Evolutionary conservation across 73 alveolate genomes (phyloP), one percentile per base, ranked within the genome.

Genomic region (Paramecium biaurelia): DNA sequence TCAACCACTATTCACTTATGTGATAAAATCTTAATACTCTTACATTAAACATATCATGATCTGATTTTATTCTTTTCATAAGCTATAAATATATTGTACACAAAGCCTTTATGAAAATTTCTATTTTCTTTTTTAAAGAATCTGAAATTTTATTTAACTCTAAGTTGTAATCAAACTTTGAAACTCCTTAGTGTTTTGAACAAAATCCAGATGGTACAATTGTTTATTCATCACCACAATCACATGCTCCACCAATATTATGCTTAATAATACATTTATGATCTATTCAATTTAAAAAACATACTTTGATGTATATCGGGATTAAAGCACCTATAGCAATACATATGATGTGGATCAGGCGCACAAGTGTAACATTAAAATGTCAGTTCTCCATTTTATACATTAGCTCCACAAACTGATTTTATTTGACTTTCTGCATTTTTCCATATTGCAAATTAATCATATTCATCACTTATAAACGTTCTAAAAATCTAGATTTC

Each of bases 311-410:
- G 90, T 12, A 30, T 0, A 2, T 38, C 41, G 0, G 37, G 34
- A 79, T 30, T 21, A 24, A 79, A 79, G 15, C 90, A 79, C 28
- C 43, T 14, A 21, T 47, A 26, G 26, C 90, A 79, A 14, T 41
- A 79, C 90, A 79, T 79, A 79, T 79, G 90, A 79, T 42, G 76
- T 5, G 90, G 76, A 79, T 79, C 90, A 23, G 74, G 74, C 12
- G 90, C 74, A 24, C 90, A 79, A 23, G 70, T 41, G 23, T 43
- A 79, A 34, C 90, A 79, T 79, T 79, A 47, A 24, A 79, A 45
- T 20, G 90, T 43, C 2, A 79, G 23, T 45, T 79, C 47, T 21
- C 90, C 90, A 23, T 20, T 18, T 79, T n/a, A 0, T 20, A 79
- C 49, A 18, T 23, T 12, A 3, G 24, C 43, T 79, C 90, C 90